A percentile compares a stretch with the other conserved stretches of the same genome.
Conservation (phyloP, 345 rosid species). For the Limnanthes douglasii region DNA sequence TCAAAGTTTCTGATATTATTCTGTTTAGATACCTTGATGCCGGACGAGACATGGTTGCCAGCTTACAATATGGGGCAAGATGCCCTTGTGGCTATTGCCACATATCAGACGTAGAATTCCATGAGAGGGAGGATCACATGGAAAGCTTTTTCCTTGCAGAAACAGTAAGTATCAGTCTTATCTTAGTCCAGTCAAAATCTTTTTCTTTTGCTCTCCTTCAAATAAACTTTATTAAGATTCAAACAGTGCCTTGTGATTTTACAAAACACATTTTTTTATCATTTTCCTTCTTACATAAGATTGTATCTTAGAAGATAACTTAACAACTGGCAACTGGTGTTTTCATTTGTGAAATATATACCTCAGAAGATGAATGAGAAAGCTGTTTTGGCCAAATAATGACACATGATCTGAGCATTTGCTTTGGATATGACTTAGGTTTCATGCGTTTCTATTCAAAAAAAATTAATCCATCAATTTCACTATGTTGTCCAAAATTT, state of each 20-base stretch:
- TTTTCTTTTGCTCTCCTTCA: conserved; percentile 5
- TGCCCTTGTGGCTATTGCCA: conserved; percentile 98
- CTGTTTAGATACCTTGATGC: conserved; percentile 96
- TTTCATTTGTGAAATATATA: too few species aligned
- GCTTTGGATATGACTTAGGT: background rate
- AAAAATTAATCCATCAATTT: too few species aligned
- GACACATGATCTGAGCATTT: background rate
- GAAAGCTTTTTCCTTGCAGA: conserved; percentile 99
- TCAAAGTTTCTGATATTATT: too few species aligned
- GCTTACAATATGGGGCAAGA: conserved; percentile 90
- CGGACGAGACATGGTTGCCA: conserved; percentile 89
- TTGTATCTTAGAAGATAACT: too few species aligned
- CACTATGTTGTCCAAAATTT: too few species aligned
- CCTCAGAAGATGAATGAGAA: too few species aligned
- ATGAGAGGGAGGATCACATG: conserved; percentile 87
- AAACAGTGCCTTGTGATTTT: too few species aligned
- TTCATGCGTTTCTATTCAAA: background rate
- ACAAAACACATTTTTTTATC: too few species aligned
- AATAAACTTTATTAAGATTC: too few species aligned
- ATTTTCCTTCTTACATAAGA: too few species aligned
- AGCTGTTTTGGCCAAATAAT: background rate
- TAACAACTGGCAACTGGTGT: too few species aligned
- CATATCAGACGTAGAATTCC: conserved; percentile 83
- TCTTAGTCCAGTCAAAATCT: background rate
- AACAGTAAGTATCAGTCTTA: conserved; percentile 46